phyloP scores from a whole-genome alignment of 2,329 filamentous ascomycete genomes.

The Blumeria hordei region DNA sequence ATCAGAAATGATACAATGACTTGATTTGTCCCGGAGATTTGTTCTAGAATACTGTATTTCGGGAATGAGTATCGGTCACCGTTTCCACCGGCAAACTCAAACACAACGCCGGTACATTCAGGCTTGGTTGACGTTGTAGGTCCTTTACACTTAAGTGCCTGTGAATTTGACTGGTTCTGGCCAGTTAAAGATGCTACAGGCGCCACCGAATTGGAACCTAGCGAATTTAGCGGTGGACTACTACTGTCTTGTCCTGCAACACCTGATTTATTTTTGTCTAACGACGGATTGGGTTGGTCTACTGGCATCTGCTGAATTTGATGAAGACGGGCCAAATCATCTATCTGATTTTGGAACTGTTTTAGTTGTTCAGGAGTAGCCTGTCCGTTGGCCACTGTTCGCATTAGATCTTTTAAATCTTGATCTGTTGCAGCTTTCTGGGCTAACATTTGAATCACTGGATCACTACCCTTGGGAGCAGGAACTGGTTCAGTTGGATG shows the following conservation, averaged over 20 bases:
- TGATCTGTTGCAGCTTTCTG: constrained; percentile 51
- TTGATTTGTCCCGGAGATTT: constrained; percentile 27
- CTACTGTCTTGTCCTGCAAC: too few relatives aligned
- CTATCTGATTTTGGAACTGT: constrained; percentile 59
- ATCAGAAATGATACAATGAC: constrained; percentile 56
- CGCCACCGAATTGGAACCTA: constrained; percentile 1
- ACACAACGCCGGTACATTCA: constrained; percentile 40
- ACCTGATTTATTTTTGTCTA: background rate
- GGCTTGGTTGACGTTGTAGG: constrained; percentile 28
- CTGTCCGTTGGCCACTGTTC: constrained; percentile 53
- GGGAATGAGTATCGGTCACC: constrained; percentile 62
- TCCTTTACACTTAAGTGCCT: constrained; percentile 35
- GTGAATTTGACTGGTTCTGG: constrained; percentile 17
- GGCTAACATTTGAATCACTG: constrained; percentile 58
- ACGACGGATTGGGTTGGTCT: constrained; percentile 8
- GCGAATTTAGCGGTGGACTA: too few relatives aligned
- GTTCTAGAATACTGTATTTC: constrained; percentile 53
- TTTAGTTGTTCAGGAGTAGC: constrained; percentile 47
- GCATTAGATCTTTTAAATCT: constrained; percentile 56
- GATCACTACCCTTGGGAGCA: constrained; percentile 27
- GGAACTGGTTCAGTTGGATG: constrained; percentile 4
- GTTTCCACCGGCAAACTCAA: constrained; percentile 41
- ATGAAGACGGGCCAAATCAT: constrained; percentile 46
- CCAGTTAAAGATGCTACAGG: constrained; percentile 9
- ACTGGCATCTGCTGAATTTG: constrained; percentile 29